Conservation (phyloP, 2,329 filamentous ascomycete genomes). For the Myriosclerotinia curreyana region DNA sequence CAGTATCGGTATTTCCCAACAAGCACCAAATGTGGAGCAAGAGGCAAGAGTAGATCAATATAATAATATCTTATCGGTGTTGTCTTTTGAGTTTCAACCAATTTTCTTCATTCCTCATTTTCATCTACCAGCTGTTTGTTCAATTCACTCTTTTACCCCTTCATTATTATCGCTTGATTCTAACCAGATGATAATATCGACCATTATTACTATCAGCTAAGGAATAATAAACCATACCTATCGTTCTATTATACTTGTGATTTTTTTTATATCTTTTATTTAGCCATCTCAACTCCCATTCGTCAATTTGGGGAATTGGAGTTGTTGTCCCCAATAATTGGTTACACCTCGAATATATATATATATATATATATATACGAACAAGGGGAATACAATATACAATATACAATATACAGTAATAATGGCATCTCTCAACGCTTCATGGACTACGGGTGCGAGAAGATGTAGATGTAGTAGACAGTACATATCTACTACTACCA, state of each 20-base stretch:
- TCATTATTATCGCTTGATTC: background rate
- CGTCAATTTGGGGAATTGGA: no score
- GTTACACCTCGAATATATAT: background rate
- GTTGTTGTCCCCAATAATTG: background rate
- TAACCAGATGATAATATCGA: background rate
- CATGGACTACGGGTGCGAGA: conserved; percentile 1
- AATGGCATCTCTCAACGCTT: conserved; percentile 18
- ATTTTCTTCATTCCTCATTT: background rate
- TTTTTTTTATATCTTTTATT: background rate
- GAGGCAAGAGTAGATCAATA: background rate
- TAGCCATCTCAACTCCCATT: background rate
- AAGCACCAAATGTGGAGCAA: conserved; percentile 1
- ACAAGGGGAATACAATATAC: no score
- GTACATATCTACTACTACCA: background rate
- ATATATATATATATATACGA: background rate
- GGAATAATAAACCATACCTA: background rate
- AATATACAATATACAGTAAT: background rate
- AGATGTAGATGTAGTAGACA: conserved; percentile 19
- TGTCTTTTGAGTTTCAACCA: no score
- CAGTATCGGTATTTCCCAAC: background rate
- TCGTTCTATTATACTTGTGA: background rate
- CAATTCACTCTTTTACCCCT: background rate
- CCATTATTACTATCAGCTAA: background rate
- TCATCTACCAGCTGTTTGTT: background rate
- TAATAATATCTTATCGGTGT: conserved; percentile 11